phyloP scores from a whole-genome alignment of 208 protist species.

The Crithidia acanthocephali region DNA sequence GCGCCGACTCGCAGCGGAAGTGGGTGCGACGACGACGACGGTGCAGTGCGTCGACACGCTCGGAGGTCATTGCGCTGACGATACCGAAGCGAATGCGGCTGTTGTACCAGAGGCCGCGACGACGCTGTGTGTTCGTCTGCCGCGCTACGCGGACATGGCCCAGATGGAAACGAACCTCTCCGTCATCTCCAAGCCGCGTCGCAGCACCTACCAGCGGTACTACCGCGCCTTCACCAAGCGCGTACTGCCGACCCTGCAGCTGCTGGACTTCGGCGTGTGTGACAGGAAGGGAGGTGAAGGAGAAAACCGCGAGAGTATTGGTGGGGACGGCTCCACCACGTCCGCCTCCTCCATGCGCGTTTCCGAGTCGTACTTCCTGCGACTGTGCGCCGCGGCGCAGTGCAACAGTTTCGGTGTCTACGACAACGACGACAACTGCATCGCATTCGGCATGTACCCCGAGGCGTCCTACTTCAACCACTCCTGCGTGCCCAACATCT shows the following conservation, averaged over 20 bases:
- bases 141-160: conserved; percentile 50
- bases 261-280: not conserved
- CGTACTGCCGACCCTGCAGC: conserved; percentile 45
- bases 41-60: not conserved
- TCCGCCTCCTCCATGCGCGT: conserved; percentile 11
- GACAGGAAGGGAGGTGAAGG: not conserved
- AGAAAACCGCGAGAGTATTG: not conserved
- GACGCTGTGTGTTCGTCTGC: conserved; percentile 17
- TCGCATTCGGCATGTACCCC: conserved; percentile 64
- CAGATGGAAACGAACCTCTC: conserved; percentile 67
- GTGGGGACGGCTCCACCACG: not conserved
- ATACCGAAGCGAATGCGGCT: too few relatives aligned
- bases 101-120: too few relatives aligned
- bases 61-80: not conserved
- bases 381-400: conserved; percentile 59
- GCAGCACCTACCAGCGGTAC: conserved; percentile 46
- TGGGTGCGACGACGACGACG: not conserved
- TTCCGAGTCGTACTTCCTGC: conserved; percentile 49
- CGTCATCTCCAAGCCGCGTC: conserved; percentile 57
- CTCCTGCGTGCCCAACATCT: conserved; percentile 73
- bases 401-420: conserved; percentile 80
- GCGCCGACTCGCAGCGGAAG: not conserved
- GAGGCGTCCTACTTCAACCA: conserved; percentile 84
- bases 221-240: conserved; percentile 63
- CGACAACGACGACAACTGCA: conserved; percentile 41